These are phyloP conservation scores for Saccharum hybrid DNA, from an alignment of 202 grass and related monocot species.

Conservation along the genomic window DNA sequence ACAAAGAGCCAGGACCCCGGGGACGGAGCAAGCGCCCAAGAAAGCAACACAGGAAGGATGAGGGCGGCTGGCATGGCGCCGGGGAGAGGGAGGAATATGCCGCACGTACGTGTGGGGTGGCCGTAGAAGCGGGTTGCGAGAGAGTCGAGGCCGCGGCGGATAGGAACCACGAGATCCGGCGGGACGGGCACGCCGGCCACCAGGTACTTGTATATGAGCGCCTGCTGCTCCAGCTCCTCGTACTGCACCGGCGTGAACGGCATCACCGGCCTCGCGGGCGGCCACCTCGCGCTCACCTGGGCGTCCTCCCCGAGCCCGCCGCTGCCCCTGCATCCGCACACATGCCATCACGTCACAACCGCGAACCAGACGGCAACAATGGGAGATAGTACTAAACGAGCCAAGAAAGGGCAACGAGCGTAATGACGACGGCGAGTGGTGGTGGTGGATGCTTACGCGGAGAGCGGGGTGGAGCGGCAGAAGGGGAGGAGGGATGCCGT, in stretches of 20 bases:
- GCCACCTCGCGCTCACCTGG: constrained; percentile 41
- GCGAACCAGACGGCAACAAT: background rate
- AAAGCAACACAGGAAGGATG: background rate
- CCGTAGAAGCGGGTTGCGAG: constrained; percentile 64
- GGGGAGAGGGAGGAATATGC: background rate
- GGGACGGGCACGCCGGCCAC: constrained; percentile 94
- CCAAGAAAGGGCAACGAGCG: background rate
- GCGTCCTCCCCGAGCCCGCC: constrained; percentile 8
- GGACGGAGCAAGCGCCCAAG: background rate
- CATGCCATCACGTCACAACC: background rate
- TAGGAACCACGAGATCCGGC: constrained; percentile 83
- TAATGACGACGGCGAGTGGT: background rate
- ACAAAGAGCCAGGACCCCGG: constrained; percentile 35
- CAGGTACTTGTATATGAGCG: constrained; percentile 94
- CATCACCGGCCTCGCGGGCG: constrained; percentile 47
- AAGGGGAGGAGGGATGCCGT: constrained; percentile 47
- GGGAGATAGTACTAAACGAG: background rate
- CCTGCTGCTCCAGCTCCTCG: constrained; percentile 95
- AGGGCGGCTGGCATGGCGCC: background rate
- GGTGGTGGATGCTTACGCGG: constrained; percentile 34
- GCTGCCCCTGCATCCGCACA: background rate
- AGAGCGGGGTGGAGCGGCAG: constrained; percentile 46
- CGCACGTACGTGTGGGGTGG: constrained; percentile 50
- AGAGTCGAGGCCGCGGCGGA: constrained; percentile 74
- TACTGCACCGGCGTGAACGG: constrained; percentile 86